These are phyloP conservation scores for Fusarium praegraminearum DNA, from an alignment of 2,329 filamentous ascomycete genomes.

Conservation along the genomic window DNA sequence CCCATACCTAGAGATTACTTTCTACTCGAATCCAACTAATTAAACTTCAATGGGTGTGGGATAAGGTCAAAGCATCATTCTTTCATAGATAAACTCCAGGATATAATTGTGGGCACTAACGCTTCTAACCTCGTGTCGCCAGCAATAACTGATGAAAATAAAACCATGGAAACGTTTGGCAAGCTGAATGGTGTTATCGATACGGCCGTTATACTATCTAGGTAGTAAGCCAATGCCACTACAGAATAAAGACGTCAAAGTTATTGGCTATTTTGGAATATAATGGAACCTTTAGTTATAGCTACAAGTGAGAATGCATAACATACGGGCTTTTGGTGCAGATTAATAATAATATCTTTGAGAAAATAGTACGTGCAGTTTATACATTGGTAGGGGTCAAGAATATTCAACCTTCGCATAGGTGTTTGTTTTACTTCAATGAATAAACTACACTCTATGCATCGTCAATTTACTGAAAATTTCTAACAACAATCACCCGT, in stretches of 20 bases:
- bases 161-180: slow-evolving; percentile 52
- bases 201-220: slow-evolving; percentile 47
- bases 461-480: too few species aligned
- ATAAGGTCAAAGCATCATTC: neutral
- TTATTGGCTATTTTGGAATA: too few species aligned
- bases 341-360: too few species aligned
- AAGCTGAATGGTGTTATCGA: slow-evolving; percentile 59
- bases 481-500: too few species aligned
- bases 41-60: neutral
- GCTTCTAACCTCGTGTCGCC: rapidly evolving
- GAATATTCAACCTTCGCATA: slow-evolving; percentile 56
- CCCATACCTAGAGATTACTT: neutral
- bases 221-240: slow-evolving; percentile 19
- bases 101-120: neutral
- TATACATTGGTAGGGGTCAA: too few species aligned
- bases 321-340: too few species aligned
- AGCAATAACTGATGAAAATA: neutral
- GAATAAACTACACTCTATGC: too few species aligned
- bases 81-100: too few species aligned
- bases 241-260: slow-evolving; percentile 43
- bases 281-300: too few species aligned
- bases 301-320: too few species aligned
- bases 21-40: neutral
- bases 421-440: too few species aligned
- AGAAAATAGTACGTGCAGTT: too few species aligned